Percentiles rank a stretch among this genome's conserved stretches.
Conservation (phyloP, 352 stramenopile species). For the Globisporangium splendens region DNA sequence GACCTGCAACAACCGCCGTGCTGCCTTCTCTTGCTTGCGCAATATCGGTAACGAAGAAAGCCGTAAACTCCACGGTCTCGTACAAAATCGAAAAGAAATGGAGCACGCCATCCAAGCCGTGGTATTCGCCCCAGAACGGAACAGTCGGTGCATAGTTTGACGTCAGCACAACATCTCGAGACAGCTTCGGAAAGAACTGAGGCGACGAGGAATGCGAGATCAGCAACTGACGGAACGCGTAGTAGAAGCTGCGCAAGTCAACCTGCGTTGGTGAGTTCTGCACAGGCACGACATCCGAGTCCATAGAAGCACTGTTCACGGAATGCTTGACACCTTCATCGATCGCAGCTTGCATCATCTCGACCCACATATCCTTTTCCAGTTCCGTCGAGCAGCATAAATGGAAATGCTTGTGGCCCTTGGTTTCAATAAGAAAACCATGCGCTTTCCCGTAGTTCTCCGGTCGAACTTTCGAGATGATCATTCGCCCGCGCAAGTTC, state of each 20-base stretch:
- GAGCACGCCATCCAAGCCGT: constrained; percentile 81
- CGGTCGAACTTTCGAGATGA: constrained; percentile 69
- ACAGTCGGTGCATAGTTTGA: constrained; percentile 88
- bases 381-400: constrained; percentile 83
- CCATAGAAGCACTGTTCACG: constrained; percentile 20
- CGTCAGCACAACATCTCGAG: constrained; percentile 77
- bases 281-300: constrained; percentile 28
- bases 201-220: constrained; percentile 87
- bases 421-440: constrained; percentile 85
- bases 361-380: constrained; percentile 90
- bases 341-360: constrained; percentile 90
- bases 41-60: constrained; percentile 88
- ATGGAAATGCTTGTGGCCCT: constrained; percentile 86
- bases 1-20: constrained; percentile 76
- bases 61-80: constrained; percentile 85
- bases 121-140: constrained; percentile 87
- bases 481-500: constrained; percentile 81
- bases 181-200: constrained; percentile 87
- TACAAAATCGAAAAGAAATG: constrained; percentile 90
- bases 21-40: constrained; percentile 79
- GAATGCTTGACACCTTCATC: constrained; percentile 57
- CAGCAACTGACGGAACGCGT: constrained; percentile 81
- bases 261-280: constrained; percentile 73
- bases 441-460: constrained; percentile 89
- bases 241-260: constrained; percentile 84